Evolutionary conservation across 768 basidiomycete genomes (phyloP), one percentile per base, ranked within the genome.

Genomic region (Lyophyllum semitale): DNA sequence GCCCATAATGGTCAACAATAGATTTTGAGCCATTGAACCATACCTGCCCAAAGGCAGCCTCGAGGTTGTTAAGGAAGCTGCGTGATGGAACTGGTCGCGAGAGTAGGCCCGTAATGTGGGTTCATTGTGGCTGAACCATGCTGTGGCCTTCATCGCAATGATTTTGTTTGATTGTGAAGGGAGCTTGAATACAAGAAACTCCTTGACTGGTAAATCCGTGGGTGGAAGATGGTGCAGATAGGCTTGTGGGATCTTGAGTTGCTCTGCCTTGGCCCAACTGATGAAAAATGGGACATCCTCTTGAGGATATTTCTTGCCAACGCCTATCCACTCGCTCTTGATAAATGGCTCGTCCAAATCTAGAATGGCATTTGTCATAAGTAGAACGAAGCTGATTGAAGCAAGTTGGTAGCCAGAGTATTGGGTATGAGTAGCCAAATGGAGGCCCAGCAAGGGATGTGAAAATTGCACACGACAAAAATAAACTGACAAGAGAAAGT

Each of bases 21-120:
- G 54, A 55, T 20, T 41, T 2, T 3, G 47, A 25, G 11, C 54
- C 54, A 20, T 54, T 29, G 30, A 54, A 54, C 53, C 53, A 55
- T 6, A 37, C 47, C 26, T 54, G 53, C 8, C 53, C 53, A 48
- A 54, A 48, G 15, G 47, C 44, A 5, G 26, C 20, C 8, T 20
- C 18, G 11, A 54, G 40, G 37, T 26, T 22, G 5, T 29, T 12
- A 30, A 54, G 53, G 27, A 54, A 48, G 7, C 9, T 25, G 22
- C 8, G 13, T 18, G 53, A 29, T 22, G 46, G 53, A 15, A 54
- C 32, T 8, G 46, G 40, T 22, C 54, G 12, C 15, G 4, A 8
- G 6, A 48, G 37, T 11, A 55, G 41, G 26, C 11, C 23, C n/a
- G 3, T 22, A 13, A 35, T 35, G 33, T 40, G 17, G 47, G 54